Evolutionary conservation across 2,329 filamentous ascomycete species (phyloP).

Genomic region (Paraphaeosphaeria sporulosa): DNA sequence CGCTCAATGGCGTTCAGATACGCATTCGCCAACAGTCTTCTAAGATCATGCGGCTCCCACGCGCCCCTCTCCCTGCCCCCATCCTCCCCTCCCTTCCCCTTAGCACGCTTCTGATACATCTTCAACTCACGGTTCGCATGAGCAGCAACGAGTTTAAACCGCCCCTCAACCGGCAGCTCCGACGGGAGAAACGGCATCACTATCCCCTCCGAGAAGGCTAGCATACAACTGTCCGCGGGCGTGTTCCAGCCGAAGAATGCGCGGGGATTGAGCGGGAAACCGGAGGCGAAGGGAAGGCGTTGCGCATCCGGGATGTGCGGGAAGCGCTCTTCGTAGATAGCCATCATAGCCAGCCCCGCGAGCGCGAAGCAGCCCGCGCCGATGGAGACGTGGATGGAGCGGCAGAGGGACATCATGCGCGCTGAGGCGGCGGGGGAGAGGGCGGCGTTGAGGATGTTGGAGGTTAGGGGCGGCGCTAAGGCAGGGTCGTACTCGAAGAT

Average conservation of each 20-base stretch:
- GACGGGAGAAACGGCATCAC: constrained; percentile 53
- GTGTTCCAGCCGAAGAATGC: constrained; percentile 50
- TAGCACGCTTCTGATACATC: constrained; percentile 54
- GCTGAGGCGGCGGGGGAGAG: constrained; percentile 44
- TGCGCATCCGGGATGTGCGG: constrained; percentile 35
- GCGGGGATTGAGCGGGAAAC: constrained; percentile 57
- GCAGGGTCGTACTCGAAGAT: constrained; percentile 50
- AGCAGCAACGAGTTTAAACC: constrained; percentile 50
- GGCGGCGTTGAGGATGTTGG: constrained; percentile 38
- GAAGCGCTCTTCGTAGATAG: constrained; percentile 47
- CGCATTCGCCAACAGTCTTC: constrained; percentile 52
- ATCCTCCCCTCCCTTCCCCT: constrained; percentile 19
- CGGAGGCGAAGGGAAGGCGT: constrained; percentile 52
- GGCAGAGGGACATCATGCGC: constrained; percentile 50
- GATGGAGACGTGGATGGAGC: constrained; percentile 48
- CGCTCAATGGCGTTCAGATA: constrained; percentile 54
- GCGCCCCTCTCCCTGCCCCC: constrained; percentile 24
- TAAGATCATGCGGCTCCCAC: constrained; percentile 48
- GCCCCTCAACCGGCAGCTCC: constrained; percentile 42
- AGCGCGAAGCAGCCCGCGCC: constrained; percentile 58
- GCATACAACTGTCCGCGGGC: constrained; percentile 55
- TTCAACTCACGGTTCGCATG: constrained; percentile 54
- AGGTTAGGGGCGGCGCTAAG: constrained; percentile 48
- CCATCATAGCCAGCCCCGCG: constrained; percentile 57
- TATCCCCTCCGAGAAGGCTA: constrained; percentile 58